Base-by-base conservation (phyloP, 345 rosid genomes). In the Punica granatum region DNA sequence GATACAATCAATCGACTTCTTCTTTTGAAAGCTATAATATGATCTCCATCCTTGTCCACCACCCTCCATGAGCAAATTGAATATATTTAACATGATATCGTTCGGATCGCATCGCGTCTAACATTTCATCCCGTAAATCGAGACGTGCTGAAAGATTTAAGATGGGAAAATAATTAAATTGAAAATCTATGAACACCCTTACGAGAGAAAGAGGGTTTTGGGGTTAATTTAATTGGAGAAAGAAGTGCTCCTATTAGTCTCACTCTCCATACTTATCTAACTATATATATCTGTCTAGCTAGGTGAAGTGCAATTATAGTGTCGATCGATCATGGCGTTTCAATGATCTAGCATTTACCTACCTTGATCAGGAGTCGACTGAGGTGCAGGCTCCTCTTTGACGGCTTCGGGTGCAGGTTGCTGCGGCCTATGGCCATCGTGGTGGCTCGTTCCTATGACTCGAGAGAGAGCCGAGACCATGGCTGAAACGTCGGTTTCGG, bases 381-480 rank as follows among this genome's bases (percentile, higher is more conserved):
- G 59, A 9, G 58, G 42, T 3, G 5, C 41, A 11, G 64, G 59
- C 59, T 73, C 23, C 8, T 43, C 34, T 31, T 62, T 68, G 58
- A 9, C 34, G 33, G 60, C 66, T 44, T 37, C 64, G 35, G 48
- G 30, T 48, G 66, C 6, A 25, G 73, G 28, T 12, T 14, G 31
- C 11, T 15, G 76, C 60, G 72, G 72, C 82, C 67, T 67, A 53
- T 61, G 43, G 8, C 31, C 53, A 11, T 48, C 64, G 4, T 60
- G 70, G 13, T 62, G 71, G 34, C 64, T 26, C 33, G 88, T 70
- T 30, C 81, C 76, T 42, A 85, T 88, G 69, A 73, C 86, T 62
- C 76, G 88, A 48, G 90, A 70, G 44, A 93, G 90, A 76, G 87
- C 82, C 3, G 91, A 85, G 71, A 90, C 92, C 94, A 93, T 89